Base-by-base conservation (phyloP, 2,329 filamentous ascomycete species). In the Dendryphion nanum region DNA sequence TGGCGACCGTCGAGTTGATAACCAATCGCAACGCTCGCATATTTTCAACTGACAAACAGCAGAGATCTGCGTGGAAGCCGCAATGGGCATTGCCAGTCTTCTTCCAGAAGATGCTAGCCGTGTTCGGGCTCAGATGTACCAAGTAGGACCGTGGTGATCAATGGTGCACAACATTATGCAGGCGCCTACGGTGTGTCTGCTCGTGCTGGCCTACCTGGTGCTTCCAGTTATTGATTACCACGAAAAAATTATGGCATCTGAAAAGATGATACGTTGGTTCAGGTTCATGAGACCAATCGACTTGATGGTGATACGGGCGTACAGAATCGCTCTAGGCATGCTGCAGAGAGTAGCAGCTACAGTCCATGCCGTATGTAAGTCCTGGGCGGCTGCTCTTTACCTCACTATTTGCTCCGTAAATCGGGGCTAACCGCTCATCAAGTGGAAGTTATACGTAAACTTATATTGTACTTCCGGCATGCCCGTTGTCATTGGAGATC, bases 161-260 rank as follows among this genome's bases (percentile, higher is more conserved):
- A 47, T 64, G n/a, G 48, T 68, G 12, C 64, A 68, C 38, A 54
- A 59, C 33, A 50, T 71, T 8, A 64, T 67, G 52, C 67, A 70
- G 48, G 60, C 65, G 5, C 48, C 60, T 4, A 51, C 58, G 2
- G 44, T 70, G 17, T 47, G 70, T 10, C 50, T 69, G 40, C 53
- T 66, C 5, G 67, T 68, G 38, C 36, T 69, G 5, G 57, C 57
- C 10, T 59, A 59, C 33, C 46, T 57, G 12, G 34, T 44, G 4
- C 35, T 35, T 17, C 55, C 60, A 33, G 38, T 53, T 33, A 43
- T 50, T 4, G 29, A 49, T 3, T 50, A 59, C 18, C 39, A 40
- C 2, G 47, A 58, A 8, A 45, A 55, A 6, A 45, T 64, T 2
- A 37, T 64, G 2, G 48, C 52, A 4, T 35, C 63, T 15, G 58